Conservation (phyloP, 169 alveolate species). For the Hammondia hammondi region DNA sequence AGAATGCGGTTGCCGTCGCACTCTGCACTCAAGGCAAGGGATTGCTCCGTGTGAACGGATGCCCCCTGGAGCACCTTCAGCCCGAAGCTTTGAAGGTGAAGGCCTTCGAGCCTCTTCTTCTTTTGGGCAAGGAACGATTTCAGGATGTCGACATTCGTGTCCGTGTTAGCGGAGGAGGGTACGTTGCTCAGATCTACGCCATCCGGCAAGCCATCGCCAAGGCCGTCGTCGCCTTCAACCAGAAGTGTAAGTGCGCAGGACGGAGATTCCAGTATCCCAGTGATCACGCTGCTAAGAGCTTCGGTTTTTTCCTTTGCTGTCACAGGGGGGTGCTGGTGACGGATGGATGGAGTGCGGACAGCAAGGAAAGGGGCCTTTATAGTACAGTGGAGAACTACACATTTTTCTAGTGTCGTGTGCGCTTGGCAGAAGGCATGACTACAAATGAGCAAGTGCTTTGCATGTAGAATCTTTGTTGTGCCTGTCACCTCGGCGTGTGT, state of each 20-base stretch:
- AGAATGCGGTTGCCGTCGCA: conserved; percentile 99
- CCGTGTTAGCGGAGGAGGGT: conserved; percentile 99
- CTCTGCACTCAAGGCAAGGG: conserved; percentile 94
- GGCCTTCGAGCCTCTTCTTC: conserved; percentile 96
- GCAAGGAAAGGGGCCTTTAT: too few species aligned
- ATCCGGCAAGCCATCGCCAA: conserved; percentile 97
- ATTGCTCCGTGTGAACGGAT: conserved; percentile 80
- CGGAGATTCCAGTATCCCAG: not conserved
- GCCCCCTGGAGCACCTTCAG: conserved; percentile 69
- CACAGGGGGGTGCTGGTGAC: too few species aligned
- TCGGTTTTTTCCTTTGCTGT: too few species aligned
- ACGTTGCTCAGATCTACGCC: conserved; percentile 95
- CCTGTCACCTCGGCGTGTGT: too few species aligned
- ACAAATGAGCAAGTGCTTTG: too few species aligned
- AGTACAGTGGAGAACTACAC: too few species aligned
- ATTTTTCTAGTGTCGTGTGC: too few species aligned
- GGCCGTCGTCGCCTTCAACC: conserved; percentile 97
- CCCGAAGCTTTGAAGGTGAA: conserved; percentile 91
- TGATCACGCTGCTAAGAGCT: too few species aligned
- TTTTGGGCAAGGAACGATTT: conserved; percentile 95
- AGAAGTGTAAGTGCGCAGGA: conserved; percentile 84
- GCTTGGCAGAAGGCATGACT: too few species aligned
- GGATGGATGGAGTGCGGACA: too few species aligned
- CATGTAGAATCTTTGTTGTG: too few species aligned
- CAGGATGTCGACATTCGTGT: conserved; percentile 94